A percentile compares a stretch with the other conserved stretches of the same genome.
Conservation (phyloP, 2,329 filamentous ascomycete genomes). For the Cladophialophora bantiana region DNA sequence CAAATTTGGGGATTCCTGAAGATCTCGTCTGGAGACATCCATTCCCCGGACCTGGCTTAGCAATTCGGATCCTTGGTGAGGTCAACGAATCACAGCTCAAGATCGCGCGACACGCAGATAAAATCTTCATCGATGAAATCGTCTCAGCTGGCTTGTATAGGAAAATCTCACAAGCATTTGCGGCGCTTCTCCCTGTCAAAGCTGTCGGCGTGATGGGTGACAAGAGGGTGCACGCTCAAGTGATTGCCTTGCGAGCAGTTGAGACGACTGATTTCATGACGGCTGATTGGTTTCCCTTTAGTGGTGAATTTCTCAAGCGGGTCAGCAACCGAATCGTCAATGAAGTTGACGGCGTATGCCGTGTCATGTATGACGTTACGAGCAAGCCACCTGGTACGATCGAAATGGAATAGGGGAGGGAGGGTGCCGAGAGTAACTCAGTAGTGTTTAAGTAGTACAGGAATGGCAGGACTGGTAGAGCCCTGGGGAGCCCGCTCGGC, state of each 20-base stretch:
- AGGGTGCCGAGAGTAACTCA: neutral
- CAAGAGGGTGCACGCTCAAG: slow-evolving; percentile 69
- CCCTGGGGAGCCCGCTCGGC: neutral
- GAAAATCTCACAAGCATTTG: slow-evolving; percentile 73
- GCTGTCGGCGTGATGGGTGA: slow-evolving; percentile 75
- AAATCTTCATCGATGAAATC: slow-evolving; percentile 57
- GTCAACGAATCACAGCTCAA: slow-evolving; percentile 79
- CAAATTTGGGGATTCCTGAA: slow-evolving; percentile 72
- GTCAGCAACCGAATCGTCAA: slow-evolving; percentile 75
- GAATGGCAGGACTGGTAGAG: neutral
- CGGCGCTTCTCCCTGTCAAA: slow-evolving; percentile 70
- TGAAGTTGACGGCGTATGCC: slow-evolving; percentile 74
- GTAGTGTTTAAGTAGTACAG: neutral
- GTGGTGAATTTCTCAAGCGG: slow-evolving; percentile 68
- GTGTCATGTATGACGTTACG: slow-evolving; percentile 66
- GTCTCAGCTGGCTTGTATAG: slow-evolving; percentile 54
- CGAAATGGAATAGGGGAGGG: slow-evolving; percentile 68
- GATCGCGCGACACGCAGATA: slow-evolving; percentile 65
- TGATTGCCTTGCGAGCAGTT: slow-evolving; percentile 68
- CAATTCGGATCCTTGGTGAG: slow-evolving; percentile 81
- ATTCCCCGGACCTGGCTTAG: slow-evolving; percentile 78
- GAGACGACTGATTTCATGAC: slow-evolving; percentile 76
- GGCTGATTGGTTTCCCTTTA: slow-evolving; percentile 72
- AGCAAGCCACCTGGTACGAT: slow-evolving; percentile 76
- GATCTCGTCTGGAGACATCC: slow-evolving; percentile 81